Percentiles rank a stretch among this genome's conserved stretches.
phyloP scores from a whole-genome alignment of 23 red algal species.

The Cyanidioschyzon merolae region DNA sequence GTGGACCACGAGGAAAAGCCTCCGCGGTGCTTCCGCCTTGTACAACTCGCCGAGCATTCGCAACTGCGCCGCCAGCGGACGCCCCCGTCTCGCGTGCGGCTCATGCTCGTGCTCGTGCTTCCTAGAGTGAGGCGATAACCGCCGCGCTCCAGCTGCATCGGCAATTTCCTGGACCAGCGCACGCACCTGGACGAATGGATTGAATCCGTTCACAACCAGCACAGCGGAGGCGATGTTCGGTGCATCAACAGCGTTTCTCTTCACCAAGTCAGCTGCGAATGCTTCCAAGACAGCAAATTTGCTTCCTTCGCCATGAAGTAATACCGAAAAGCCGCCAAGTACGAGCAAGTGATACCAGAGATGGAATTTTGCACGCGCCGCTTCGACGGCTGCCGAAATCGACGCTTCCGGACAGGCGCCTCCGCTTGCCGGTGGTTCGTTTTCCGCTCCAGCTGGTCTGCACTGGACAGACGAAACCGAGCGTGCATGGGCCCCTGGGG shows the following conservation, averaged over 20 bases:
- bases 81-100: background rate
- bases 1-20: conserved; percentile 45
- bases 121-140: background rate
- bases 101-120: background rate
- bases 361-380: background rate
- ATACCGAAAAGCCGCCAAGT: background rate
- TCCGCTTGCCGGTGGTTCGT: no score
- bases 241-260: background rate
- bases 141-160: background rate
- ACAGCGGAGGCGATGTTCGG: background rate
- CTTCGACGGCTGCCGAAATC: no score
- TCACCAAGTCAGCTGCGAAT: background rate
- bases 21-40: background rate
- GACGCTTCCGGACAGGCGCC: no score
- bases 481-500: no score
- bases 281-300: background rate
- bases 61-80: background rate
- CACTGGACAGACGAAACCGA: no score
- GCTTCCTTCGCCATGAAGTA: background rate
- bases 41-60: background rate
- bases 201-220: background rate
- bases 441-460: no score
- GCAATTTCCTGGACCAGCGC: background rate
- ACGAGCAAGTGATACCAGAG: background rate
- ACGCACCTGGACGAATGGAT: background rate